Evolutionary conservation across 768 basidiomycete genomes (phyloP), one percentile per base, ranked within the genome.

Genomic region (Lenzites betulinus): DNA sequence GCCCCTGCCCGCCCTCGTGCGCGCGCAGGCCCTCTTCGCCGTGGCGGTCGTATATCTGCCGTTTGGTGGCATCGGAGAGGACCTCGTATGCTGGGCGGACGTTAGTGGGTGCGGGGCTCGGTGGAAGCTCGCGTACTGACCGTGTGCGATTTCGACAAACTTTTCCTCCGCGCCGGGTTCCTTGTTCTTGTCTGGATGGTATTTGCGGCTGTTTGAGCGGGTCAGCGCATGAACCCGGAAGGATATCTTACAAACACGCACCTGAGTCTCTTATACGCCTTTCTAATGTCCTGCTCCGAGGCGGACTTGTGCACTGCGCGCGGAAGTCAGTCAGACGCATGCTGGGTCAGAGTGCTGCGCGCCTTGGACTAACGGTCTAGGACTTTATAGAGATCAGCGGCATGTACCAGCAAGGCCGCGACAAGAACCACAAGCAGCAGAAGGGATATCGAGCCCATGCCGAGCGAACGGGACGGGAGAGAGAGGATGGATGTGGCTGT

Each of bases 11-110:
- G 48, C 88, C 88, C 76, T 95, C 93, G 53, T 92, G 92, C 33
- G 91, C 91, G 73, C 92, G 93, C 54, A 99, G 73, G 9, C 96
- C 96, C 72, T 97, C 95, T 84, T 95, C 94, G 62, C 96, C 96
- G 76, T 95, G 88, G 59, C 88, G 83, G 73, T 98, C 97, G 74
- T 98, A 99, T 63, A 96, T 92, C 77, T 85, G 82, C 30, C 92
- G 88, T 89, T 94, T 96, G 90, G 85, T 85, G 1, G 83, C 54
- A 70, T 98, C 94, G 7, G 94, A 95, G 28, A 99, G 81, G n/a
- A 96, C 84, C 74, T 98, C 95, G 67, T 98, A 99, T 8, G 96
- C 97, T 88, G 63, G 15, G 60, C 22, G 57, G 3, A 22, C 44
- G 13, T n/a, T 6, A 25, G 28, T 28, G 3, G 23, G 18, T n/a